phyloP scores from a whole-genome alignment of 2,329 filamentous ascomycete species.

The Neophaeococcomyces mojaviensis region DNA sequence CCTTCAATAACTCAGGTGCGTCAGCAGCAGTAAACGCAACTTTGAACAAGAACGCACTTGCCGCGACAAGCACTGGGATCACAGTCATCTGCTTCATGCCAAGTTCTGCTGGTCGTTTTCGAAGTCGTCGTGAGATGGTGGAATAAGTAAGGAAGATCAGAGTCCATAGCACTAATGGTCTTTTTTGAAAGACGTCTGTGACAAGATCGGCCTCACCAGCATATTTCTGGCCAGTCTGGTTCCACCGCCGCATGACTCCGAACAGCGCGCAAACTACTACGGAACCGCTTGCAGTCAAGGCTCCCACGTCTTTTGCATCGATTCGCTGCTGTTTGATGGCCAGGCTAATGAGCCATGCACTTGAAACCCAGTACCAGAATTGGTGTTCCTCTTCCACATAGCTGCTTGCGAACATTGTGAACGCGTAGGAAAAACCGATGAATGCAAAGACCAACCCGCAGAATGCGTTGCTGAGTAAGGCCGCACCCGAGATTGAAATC shows the following conservation, averaged over 20 bases:
- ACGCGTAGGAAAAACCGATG: conserved; percentile 49
- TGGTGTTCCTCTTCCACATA: conserved; percentile 98
- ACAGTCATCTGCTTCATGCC: conserved; percentile 17
- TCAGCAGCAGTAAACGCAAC: conserved; percentile 80
- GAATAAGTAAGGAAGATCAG: conserved; percentile 64
- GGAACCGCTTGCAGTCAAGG: neutral
- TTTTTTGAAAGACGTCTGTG: conserved; percentile 57
- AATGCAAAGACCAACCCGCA: conserved; percentile 12
- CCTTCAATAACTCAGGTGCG: conserved; percentile 67
- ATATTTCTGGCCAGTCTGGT: conserved; percentile 95
- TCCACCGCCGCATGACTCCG: conserved; percentile 72
- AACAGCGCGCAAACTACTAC: conserved; percentile 49
- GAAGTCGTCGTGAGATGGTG: conserved; percentile 45
- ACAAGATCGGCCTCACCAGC: conserved; percentile 85
- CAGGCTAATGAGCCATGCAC: conserved; percentile 42
- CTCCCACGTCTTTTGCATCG: neutral
- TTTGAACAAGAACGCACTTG: conserved; percentile 72
- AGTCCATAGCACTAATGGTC: conserved; percentile 64
- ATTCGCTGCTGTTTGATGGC: conserved; percentile 31
- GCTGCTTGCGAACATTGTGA: conserved; percentile 97
- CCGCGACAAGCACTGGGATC: conserved; percentile 32
- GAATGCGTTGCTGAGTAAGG: conserved; percentile 6
- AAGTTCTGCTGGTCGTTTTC: conserved; percentile 23
- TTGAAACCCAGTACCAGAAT: conserved; percentile 89
- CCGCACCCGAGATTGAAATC: conserved; percentile 17